Conservation (phyloP, 2,329 filamentous ascomycete genomes). For the Botrytis squamosa region DNA sequence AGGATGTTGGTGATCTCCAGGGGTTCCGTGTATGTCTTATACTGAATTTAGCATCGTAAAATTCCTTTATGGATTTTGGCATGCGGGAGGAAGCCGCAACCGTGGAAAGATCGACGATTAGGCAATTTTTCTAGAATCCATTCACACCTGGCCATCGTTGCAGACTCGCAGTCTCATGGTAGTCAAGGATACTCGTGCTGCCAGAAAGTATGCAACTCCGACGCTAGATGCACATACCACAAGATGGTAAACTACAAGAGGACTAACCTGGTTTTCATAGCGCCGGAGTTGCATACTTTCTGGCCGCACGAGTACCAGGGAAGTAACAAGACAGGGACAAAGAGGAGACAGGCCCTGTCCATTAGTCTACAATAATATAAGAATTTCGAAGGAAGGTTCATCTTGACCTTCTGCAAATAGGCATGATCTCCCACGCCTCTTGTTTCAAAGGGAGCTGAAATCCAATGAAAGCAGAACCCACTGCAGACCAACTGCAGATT, state of each 20-base stretch:
- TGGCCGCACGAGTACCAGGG: too few species aligned
- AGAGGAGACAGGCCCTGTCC: constrained; percentile 4
- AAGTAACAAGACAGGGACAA: background rate
- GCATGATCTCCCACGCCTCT: constrained; percentile 16
- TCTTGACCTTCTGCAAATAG: constrained; percentile 19
- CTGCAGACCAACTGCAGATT: constrained; percentile 1
- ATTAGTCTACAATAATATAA: constrained; percentile 11
- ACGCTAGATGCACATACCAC: too few species aligned
- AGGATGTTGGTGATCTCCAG: constrained; percentile 6
- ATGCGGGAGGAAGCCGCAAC: constrained; percentile 15
- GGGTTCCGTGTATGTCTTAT: constrained; percentile 6
- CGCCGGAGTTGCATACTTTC: too few species aligned
- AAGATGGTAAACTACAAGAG: too few species aligned
- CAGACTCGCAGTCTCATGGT: constrained; percentile 18
- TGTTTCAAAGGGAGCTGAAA: constrained; percentile 18
- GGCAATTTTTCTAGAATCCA: constrained; percentile 15
- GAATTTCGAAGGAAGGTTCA: constrained; percentile 15
- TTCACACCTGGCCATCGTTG: background rate
- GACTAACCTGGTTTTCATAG: too few species aligned
- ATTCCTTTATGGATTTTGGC: constrained; percentile 10
- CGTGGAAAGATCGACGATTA: constrained; percentile 19
- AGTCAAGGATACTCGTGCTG: constrained; percentile 21
- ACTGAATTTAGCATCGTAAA: constrained; percentile 5
- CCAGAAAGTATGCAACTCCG: too few species aligned
- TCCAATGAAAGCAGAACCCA: constrained; percentile 19